Evolutionary conservation across 1,284 basidiomycete genomes (phyloP).

Genomic region (Gymnopus androsaceus): DNA sequence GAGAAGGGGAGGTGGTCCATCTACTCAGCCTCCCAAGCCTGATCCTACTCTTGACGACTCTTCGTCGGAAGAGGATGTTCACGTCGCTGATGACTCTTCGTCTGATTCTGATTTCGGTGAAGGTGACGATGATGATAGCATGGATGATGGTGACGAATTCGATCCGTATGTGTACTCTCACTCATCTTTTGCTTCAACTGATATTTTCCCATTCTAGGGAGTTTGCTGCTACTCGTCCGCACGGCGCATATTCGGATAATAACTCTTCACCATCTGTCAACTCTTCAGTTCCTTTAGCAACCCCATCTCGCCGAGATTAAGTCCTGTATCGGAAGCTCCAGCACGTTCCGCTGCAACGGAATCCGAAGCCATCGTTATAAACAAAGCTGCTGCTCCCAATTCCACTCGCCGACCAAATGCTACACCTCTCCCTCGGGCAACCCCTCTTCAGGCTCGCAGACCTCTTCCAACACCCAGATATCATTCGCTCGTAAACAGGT

Average conservation of each 20-base stretch:
- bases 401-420: constrained; percentile 3
- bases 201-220: constrained; percentile 35
- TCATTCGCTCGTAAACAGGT: constrained; percentile 58
- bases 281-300: constrained; percentile 52
- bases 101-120: constrained; percentile 59
- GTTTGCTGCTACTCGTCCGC: constrained; percentile 51
- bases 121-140: constrained; percentile 46
- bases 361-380: background rate
- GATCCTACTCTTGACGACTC: constrained; percentile 48
- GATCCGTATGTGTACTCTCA: constrained; percentile 60
- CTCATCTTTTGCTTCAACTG: background rate
- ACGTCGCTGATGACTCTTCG: constrained; percentile 40
- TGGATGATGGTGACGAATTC: constrained; percentile 71
- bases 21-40: constrained; percentile 32
- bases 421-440: constrained; percentile 12
- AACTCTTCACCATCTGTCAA: constrained; percentile 51
- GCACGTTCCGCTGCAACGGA: constrained; percentile 15
- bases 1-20: constrained; percentile 38
- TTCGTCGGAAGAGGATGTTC: constrained; percentile 57
- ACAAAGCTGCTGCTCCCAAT: constrained; percentile 5
- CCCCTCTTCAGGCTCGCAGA: constrained; percentile 22
- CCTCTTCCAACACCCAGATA: constrained; percentile 31
- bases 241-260: constrained; percentile 54
- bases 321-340: constrained; percentile 60
- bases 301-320: constrained; percentile 58